Evolutionary conservation across 495 filamentous ascomycete genomes (phyloP), one percentile per base, ranked within the genome.

Genomic region (Penicillium antarcticum): DNA sequence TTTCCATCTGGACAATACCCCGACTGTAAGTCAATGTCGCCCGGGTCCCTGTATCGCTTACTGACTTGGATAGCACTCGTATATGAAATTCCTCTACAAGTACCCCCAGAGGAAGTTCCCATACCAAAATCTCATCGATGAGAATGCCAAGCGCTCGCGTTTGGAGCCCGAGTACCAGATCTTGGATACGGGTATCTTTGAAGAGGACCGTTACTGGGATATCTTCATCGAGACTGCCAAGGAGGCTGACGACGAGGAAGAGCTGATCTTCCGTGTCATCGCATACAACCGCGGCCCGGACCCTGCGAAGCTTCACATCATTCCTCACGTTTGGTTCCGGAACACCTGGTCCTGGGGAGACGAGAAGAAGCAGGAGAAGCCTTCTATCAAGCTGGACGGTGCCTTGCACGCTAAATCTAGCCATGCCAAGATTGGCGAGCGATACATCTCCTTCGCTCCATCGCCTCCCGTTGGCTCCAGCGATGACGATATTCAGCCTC

Each of bases 71-170:
- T 52, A 91, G 87, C 92, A 97, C 70, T 96, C 92, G 17, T 97
- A 97, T 75, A 97, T 97, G 92, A 97, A 97, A 68, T 94, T 82
- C 60, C 85, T 96, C 55, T 97, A 97, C 80, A 97, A 97, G 68
- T 95, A 96, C 58, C 92, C 92, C 1, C 92, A 97, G 73, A 78
- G 79, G 60, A 82, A 86, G 40, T 97, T 97, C 57, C 92, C 92
- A 2, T 97, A 97, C 68, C 80, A 96, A 60, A 82, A 95, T 52
- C 73, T 97, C 14, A 70, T 94, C 32, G 76, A 88, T 48, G 88
- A 92, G 62, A 97, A 96, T 62, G 88, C 85, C 23, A 80, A 76
- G 47, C 87, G 91, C 16, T 75, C 79, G 36, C 87, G 82, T 57
- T 56, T 80, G 49, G 92, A 95, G 35, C 81, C 78, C 23, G 92